Evolutionary conservation across 352 stramenopile species (phyloP).

Genomic region (Discostella stelligera): DNA sequence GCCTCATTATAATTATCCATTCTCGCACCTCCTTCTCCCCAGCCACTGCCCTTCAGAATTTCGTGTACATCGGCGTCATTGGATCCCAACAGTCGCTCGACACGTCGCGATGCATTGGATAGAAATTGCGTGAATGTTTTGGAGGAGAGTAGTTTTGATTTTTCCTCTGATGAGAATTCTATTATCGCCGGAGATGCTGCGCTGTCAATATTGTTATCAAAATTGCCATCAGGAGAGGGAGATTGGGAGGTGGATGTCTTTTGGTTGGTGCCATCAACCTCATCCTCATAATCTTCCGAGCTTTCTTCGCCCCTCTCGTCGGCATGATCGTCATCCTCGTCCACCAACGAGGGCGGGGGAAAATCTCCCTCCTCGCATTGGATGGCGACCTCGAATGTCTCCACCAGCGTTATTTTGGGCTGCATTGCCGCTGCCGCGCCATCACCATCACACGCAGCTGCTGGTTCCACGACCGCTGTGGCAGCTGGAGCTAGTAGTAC

Average conservation of each 20-base stretch:
- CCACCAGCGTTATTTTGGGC: conserved; percentile 9
- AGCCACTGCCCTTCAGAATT: conserved; percentile 13
- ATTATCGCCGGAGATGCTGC: conserved; percentile 3
- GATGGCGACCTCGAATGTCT: conserved; percentile 74
- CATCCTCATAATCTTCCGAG: conserved; percentile 10
- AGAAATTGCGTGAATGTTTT: conserved; percentile 70
- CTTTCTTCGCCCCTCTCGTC: conserved; percentile 10
- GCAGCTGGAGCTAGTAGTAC: not conserved
- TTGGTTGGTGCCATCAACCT: conserved; percentile 21
- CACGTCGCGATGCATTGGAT: conserved; percentile 75
- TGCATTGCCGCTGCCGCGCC: not conserved
- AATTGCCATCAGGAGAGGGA: not conserved
- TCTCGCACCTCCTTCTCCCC: not conserved
- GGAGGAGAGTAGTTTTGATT: conserved; percentile 54
- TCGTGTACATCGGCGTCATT: conserved; percentile 25
- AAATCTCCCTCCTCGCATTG: conserved; percentile 75
- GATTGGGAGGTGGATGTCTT: not conserved
- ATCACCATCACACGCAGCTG: too few species aligned
- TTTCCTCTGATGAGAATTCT: conserved; percentile 59
- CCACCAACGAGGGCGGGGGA: conserved; percentile 41
- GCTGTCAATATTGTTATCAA: not conserved
- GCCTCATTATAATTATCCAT: not conserved
- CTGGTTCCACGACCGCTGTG: not conserved
- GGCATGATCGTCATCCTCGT: conserved; percentile 45
- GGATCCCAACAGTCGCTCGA: conserved; percentile 70